Percentiles rank a stretch among this genome's conserved stretches.
phyloP scores from a whole-genome alignment of 2,329 filamentous ascomycete species.

The Colletotrichum siamense region DNA sequence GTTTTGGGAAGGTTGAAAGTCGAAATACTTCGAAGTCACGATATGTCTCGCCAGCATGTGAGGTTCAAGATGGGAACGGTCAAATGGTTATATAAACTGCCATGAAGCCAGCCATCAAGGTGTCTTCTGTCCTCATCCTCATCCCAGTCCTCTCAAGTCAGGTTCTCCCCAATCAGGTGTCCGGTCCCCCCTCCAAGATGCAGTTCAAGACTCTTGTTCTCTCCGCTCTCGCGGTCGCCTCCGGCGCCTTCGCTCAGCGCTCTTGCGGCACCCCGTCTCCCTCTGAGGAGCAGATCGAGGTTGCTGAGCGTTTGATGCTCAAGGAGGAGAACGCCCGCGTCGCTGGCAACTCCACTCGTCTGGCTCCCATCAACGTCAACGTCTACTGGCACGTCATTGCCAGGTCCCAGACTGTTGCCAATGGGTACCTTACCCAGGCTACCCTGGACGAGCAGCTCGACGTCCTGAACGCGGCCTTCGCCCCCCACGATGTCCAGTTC shows the following conservation, averaged over 20 bases:
- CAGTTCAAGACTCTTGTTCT: conserved; percentile 17
- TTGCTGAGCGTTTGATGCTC: conserved; percentile 8
- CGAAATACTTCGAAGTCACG: not conserved
- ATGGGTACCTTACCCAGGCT: conserved; percentile 37
- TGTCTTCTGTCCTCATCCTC: not conserved
- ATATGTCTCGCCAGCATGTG: not conserved
- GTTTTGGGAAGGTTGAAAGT: conserved; percentile 14
- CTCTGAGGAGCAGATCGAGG: conserved; percentile 6
- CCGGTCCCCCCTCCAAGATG: conserved; percentile 1
- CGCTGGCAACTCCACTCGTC: conserved; percentile 23
- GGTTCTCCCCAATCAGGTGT: conserved; percentile 1
- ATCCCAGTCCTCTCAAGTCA: conserved; percentile 2
- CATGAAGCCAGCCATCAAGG: conserved; percentile 8
- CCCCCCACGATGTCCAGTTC: conserved; percentile 49
- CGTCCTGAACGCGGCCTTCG: conserved; percentile 50
- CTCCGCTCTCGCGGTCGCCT: conserved; percentile 16
- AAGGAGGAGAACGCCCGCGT: conserved; percentile 16
- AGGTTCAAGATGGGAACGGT: not conserved
- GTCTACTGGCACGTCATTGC: conserved; percentile 45
- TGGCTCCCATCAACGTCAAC: conserved; percentile 38
- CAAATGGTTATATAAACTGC: conserved; percentile 3
- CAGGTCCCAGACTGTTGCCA: conserved; percentile 29
- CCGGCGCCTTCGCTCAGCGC: conserved; percentile 14
- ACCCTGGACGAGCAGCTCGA: conserved; percentile 44
- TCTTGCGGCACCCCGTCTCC: conserved; percentile 18